Evolutionary conservation across 1,139 yeast genomes (phyloP).

Genomic region (Debaryomyces subglobosus): DNA sequence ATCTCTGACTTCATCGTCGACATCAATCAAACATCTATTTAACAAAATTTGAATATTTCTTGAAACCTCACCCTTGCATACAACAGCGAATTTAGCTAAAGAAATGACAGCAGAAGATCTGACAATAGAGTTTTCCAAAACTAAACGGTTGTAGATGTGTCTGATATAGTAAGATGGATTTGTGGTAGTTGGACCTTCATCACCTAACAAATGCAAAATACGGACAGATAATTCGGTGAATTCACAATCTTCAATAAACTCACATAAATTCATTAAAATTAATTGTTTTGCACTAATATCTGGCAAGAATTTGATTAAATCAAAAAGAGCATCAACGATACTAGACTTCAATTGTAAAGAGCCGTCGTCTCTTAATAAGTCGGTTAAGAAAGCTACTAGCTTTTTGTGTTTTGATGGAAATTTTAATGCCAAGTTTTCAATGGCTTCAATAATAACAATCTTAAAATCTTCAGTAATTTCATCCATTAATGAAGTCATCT

Average conservation of each 20-base stretch:
- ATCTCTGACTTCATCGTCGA: constrained; percentile 97
- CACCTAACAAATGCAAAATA: constrained; percentile 87
- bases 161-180: constrained; percentile 92
- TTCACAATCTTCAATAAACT: constrained; percentile 97
- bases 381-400: constrained; percentile 81
- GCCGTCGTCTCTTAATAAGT: constrained; percentile 89
- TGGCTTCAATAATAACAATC: constrained; percentile 91
- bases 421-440: constrained; percentile 86
- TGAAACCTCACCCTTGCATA: constrained; percentile 68
- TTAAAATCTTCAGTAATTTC: constrained; percentile 96
- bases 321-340: constrained; percentile 88
- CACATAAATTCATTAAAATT: constrained; percentile 89
- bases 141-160: constrained; percentile 95
- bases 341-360: constrained; percentile 82
- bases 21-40: constrained; percentile 82
- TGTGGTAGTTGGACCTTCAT: constrained; percentile 86
- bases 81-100: constrained; percentile 84
- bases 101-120: constrained; percentile 96
- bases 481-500: constrained; percentile 86
- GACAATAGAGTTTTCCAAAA: constrained; percentile 90
- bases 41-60: constrained; percentile 75
- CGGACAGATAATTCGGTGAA: constrained; percentile 91
- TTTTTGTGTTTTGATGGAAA: constrained; percentile 90
- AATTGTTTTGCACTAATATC: constrained; percentile 71
- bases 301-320: constrained; percentile 85